A percentile compares a stretch with the other conserved stretches of the same genome.
These are phyloP conservation scores for Fusarium goolgardi DNA, from an alignment of 2,329 filamentous ascomycete species.

Conservation along the genomic window DNA sequence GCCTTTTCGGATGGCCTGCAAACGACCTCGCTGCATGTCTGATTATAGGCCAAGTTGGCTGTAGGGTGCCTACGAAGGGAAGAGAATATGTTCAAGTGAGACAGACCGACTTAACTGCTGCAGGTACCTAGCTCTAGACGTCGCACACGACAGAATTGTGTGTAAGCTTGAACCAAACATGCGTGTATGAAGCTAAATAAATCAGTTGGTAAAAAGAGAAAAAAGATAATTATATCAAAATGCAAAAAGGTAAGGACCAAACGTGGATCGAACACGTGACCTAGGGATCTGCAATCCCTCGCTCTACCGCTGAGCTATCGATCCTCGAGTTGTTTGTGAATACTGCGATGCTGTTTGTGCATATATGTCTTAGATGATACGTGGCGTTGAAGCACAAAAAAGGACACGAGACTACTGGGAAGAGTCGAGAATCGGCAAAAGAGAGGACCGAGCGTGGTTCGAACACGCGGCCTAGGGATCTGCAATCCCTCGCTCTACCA, in stretches of 20 bases:
- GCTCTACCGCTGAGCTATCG: conserved; percentile 43
- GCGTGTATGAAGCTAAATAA: neutral
- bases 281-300: conserved; percentile 42
- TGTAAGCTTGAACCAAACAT: neutral
- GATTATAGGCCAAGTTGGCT: neutral
- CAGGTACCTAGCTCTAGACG: too few species aligned
- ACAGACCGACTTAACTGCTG: neutral
- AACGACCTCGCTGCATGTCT: neutral
- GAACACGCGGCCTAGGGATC: conserved; percentile 42
- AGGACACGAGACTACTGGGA: neutral
- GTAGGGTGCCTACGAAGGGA: neutral
- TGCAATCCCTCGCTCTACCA: conserved; percentile 43
- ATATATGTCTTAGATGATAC: conserved; percentile 1
- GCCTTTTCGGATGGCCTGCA: too few species aligned
- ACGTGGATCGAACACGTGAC: conserved; percentile 42
- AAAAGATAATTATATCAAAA: neutral
- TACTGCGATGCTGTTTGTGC: neutral
- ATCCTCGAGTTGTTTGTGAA: conserved; percentile 5
- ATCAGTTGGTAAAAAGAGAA: neutral
- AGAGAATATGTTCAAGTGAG: neutral
- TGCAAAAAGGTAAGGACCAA: conserved; percentile 33
- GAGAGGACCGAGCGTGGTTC: conserved; percentile 40
- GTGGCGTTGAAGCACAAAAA: conserved; percentile 32
- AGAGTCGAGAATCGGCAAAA: conserved; percentile 10
- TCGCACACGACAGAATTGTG: neutral